Conservation (phyloP, 805 yeast species). For the Kuraishia capsulata region DNA sequence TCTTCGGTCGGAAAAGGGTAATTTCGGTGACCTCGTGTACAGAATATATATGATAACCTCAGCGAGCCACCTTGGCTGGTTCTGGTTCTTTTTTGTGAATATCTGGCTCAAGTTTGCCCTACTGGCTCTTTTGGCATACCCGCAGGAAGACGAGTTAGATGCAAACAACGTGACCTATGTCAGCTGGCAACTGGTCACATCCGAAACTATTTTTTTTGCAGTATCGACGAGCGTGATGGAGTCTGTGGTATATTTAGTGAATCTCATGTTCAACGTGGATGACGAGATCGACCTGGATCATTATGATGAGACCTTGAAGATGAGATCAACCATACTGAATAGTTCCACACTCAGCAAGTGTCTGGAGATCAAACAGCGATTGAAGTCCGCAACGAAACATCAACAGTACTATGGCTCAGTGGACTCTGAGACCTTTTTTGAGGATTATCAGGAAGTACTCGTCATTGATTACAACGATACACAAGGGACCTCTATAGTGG, state of each 20-base stretch:
- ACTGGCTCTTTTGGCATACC: slow-evolving; percentile 2
- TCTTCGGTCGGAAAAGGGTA: neutral
- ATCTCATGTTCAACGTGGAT: neutral
- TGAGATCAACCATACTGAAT: neutral
- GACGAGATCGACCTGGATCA: neutral
- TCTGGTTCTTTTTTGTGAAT: neutral
- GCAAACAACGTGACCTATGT: neutral
- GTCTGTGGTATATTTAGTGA: neutral
- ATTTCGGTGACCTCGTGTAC: neutral
- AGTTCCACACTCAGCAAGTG: slow-evolving; percentile 1
- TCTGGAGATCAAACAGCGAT: slow-evolving; percentile 1
- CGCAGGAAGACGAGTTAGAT: neutral
- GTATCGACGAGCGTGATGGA: neutral
- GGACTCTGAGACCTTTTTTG: neutral
- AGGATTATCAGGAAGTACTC: neutral
- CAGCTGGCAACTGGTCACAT: neutral
- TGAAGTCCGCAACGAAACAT: slow-evolving; percentile 1
- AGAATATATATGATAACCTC: neutral
- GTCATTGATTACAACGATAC: neutral
- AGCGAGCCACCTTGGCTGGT: neutral
- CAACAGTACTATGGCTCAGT: neutral
- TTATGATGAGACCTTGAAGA: neutral
- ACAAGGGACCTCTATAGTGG: neutral
- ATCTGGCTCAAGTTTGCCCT: neutral
- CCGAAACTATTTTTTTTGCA: neutral